Percentiles rank a stretch among this genome's conserved stretches.
These are phyloP conservation scores for Pharus latifolius DNA, from an alignment of 176 grass and related monocot genomes.

Conservation along the genomic window DNA sequence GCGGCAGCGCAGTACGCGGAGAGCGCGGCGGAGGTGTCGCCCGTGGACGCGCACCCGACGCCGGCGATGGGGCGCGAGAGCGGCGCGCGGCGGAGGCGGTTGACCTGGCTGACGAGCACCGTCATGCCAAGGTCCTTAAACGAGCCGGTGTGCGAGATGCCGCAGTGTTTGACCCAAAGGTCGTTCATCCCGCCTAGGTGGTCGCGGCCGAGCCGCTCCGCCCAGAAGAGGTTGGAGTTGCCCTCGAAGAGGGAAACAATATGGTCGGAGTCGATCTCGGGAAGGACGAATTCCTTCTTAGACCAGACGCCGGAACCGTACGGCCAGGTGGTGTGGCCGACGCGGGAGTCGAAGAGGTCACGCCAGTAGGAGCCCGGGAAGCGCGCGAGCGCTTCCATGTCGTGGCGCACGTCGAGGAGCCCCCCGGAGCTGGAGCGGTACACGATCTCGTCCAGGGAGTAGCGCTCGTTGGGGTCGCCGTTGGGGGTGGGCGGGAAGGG, in stretches of 20 bases:
- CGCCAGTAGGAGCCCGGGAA: slow-evolving; percentile 82
- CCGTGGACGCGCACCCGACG: slow-evolving; percentile 79
- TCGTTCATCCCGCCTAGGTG: slow-evolving; percentile 87
- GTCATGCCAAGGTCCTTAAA: slow-evolving; percentile 99
- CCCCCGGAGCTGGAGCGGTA: slow-evolving; percentile 80
- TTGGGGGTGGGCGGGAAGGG: slow-evolving; percentile 36
- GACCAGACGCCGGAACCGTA: slow-evolving; percentile 97
- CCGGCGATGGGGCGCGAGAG: slow-evolving; percentile 77
- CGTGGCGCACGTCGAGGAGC: slow-evolving; percentile 84
- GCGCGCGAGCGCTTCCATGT: slow-evolving; percentile 51
- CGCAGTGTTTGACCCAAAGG: slow-evolving; percentile 99
- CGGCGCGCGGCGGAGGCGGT: slow-evolving; percentile 64
- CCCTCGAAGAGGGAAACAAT: slow-evolving; percentile 97
- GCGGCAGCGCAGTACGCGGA: slow-evolving; percentile 91
- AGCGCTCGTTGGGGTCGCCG: slow-evolving; percentile 48
- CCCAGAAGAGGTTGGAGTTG: slow-evolving; percentile 99
- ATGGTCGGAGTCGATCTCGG: slow-evolving; percentile 68
- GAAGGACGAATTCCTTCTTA: slow-evolving; percentile 97
- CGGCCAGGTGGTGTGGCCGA: slow-evolving; percentile 78
- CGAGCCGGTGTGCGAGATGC: slow-evolving; percentile 94
- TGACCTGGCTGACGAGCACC: slow-evolving; percentile 93
- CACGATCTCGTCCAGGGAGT: slow-evolving; percentile 93
- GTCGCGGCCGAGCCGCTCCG: slow-evolving; percentile 77
- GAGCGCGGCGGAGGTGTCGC: slow-evolving; percentile 87
- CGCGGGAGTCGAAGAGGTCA: slow-evolving; percentile 75